A percentile compares a stretch with the other conserved stretches of the same genome.
Evolutionary conservation across 169 alveolate species (phyloP).

Genomic region (Eimeria necatrix): DNA sequence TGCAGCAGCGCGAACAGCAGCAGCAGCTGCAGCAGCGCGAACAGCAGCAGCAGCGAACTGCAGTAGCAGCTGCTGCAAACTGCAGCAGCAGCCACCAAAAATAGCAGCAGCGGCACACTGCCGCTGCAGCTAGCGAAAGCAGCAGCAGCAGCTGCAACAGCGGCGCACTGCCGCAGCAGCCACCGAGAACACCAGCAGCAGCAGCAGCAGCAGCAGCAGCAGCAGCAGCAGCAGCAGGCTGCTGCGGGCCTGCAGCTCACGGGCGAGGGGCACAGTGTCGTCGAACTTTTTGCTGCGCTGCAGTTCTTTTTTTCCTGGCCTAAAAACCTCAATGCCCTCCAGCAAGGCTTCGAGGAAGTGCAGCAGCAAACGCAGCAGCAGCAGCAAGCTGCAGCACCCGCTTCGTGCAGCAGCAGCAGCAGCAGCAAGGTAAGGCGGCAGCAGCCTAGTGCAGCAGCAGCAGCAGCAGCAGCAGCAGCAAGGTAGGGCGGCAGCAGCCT

Average conservation of each 20-base stretch:
- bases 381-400: background rate
- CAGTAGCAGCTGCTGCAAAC: too few species aligned
- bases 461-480: too few species aligned
- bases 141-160: background rate
- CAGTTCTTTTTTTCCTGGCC: conserved; percentile 8
- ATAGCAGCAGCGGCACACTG: too few species aligned
- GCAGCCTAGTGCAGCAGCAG: too few species aligned
- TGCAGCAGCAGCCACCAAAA: too few species aligned
- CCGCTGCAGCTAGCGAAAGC: too few species aligned
- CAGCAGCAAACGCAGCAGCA: background rate
- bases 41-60: too few species aligned
- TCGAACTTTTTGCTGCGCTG: background rate
- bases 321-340: conserved; percentile 10
- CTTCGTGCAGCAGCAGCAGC: too few species aligned
- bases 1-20: background rate
- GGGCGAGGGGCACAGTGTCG: background rate
- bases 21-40: background rate
- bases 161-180: background rate
- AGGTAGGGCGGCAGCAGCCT: too few species aligned
- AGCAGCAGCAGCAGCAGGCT: background rate
- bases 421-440: too few species aligned
- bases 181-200: background rate
- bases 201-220: too few species aligned
- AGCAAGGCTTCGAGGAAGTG: background rate
- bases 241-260: background rate